These are phyloP conservation scores for Emmonsia crescens DNA, from an alignment of 2,329 filamentous ascomycete genomes.

Conservation along the genomic window DNA sequence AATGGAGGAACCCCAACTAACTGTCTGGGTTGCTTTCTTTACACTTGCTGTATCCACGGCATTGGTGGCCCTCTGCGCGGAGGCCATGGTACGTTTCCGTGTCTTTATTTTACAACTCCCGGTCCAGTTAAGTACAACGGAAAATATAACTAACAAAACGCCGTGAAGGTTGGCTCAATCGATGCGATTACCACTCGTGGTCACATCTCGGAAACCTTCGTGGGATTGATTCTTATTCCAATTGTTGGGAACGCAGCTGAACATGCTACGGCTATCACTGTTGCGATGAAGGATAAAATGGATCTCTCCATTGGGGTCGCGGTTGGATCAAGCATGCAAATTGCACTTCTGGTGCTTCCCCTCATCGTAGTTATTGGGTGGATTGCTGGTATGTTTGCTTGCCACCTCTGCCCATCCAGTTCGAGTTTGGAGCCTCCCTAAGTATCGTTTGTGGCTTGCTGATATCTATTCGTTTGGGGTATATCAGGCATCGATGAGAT, in stretches of 20 bases:
- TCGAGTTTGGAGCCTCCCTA: neutral
- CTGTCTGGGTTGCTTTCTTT: conserved; percentile 58
- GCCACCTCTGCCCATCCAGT: neutral
- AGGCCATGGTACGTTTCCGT: conserved; percentile 43
- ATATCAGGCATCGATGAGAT: conserved; percentile 42
- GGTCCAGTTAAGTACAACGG: neutral
- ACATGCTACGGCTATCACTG: conserved; percentile 53
- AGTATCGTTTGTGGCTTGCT: neutral
- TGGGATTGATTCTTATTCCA: conserved; percentile 53
- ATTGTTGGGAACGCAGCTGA: conserved; percentile 58
- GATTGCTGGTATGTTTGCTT: conserved; percentile 36
- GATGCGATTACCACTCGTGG: conserved; percentile 41
- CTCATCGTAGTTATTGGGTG: conserved; percentile 52
- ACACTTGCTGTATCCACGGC: conserved; percentile 64
- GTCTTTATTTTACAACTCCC: neutral
- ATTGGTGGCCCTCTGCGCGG: conserved; percentile 66
- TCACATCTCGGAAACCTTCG: conserved; percentile 47
- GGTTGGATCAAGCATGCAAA: conserved; percentile 56
- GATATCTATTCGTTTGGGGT: neutral
- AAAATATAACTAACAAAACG: neutral
- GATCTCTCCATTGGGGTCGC: conserved; percentile 56
- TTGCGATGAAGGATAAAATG: conserved; percentile 57
- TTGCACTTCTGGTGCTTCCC: conserved; percentile 52
- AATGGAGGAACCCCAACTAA: conserved; percentile 60
- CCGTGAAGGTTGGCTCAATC: conserved; percentile 41